Evolutionary conservation across 148 eudicot genomes (phyloP), one percentile per base, ranked within the genome.

Genomic region (Suaeda aralocaspica): DNA sequence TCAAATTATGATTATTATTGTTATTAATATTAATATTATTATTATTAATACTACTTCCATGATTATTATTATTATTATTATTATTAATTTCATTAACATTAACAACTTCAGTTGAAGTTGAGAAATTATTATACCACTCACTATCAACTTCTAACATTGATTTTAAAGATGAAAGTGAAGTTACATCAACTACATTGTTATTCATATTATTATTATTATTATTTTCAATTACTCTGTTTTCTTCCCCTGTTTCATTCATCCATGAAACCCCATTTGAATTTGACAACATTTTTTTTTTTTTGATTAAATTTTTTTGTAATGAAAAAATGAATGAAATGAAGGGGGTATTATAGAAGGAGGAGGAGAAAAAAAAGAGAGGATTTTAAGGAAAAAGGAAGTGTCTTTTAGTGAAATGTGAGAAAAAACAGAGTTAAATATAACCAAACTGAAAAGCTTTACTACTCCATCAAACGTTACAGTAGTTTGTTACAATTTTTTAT

Each of bases 71-170:
- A 42, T 42, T 46, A 14, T 14, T 46, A 46, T 46, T 46, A 46
- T 16, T 9, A 45, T 9, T 5, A 45, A 16, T 9, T 0, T 3
- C 15, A 45, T 10, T 45, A 13, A 7, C 15, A 45, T 16, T 10
- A 2, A 13, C 50, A 13, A 46, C 16, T 46, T 19, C 50, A 46
- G n/a, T n/a, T 39, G 74, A 73, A 44, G 18, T 69, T 72, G 52
- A 70, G 71, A 29, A 48, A 21, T 36, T 3, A 36, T 77, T 42
- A 63, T 79, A 87, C 92, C 96, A 89, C 25, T 88, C 86, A 50
- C 77, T 82, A 12, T 78, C 88, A 65, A 72, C 83, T 33, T 82
- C 92, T 34, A 90, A 80, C 85, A 87, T 84, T 56, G 94, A 81
- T 56, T 85, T 90, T 82, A 86, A 86, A 0, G 86, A 44, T 1